These are phyloP conservation scores for Penstemon davidsonii DNA, from an alignment of 257 asterid species.

Conservation along the genomic window DNA sequence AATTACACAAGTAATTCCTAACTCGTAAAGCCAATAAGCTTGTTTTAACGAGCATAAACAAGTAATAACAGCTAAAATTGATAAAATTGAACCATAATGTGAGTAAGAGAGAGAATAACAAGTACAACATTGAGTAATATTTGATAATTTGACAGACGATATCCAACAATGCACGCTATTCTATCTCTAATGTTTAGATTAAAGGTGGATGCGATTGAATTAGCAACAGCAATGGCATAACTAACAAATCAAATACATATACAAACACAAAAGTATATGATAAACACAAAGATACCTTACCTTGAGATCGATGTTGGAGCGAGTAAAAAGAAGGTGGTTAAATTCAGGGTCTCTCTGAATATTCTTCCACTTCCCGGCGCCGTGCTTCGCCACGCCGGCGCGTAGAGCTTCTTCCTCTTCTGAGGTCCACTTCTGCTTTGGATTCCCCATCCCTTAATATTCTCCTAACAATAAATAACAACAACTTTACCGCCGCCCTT, in stretches of 20 bases:
- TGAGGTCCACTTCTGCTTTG: constrained; percentile 70
- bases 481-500: constrained; percentile 18
- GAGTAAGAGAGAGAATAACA: not conserved
- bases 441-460: constrained; percentile 55
- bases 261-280: not conserved
- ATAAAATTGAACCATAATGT: not conserved
- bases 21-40: not conserved
- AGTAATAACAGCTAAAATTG: not conserved
- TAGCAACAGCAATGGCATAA: not conserved
- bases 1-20: not conserved
- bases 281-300: constrained; percentile 22
- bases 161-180: not conserved
- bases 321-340: constrained; percentile 51
- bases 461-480: not conserved
- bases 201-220: not conserved
- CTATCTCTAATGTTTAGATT: not conserved
- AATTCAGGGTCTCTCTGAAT: constrained; percentile 69
- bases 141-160: not conserved
- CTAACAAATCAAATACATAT: not conserved
- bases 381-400: constrained; percentile 69
- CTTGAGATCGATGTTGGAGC: constrained; percentile 79
- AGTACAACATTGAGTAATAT: no score
- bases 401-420: constrained; percentile 73
- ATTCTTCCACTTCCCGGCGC: constrained; percentile 78
- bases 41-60: not conserved